Conservation (phyloP, 169 alveolate species). For the Cryptosporidium felis region DNA sequence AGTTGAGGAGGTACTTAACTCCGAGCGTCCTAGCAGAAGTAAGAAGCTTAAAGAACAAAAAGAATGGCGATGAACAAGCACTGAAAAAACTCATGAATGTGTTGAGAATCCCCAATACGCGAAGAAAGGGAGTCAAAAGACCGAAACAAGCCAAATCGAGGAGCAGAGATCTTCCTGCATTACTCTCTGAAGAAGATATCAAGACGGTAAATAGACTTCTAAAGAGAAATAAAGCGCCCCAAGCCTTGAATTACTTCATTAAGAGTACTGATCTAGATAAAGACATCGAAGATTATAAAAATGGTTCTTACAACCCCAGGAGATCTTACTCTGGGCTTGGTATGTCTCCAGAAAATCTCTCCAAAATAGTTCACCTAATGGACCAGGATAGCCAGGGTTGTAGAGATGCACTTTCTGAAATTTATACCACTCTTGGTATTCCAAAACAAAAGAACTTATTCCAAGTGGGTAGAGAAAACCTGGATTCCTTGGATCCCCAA, state of each 20-base stretch:
- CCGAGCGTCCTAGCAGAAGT: constrained; percentile 4
- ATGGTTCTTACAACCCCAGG: constrained; percentile 8
- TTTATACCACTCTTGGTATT: constrained; percentile 22
- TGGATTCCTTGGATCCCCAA: neutral
- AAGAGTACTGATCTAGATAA: constrained; percentile 31
- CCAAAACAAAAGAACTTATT: constrained; percentile 8
- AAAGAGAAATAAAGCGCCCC: constrained; percentile 37
- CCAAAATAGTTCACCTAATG: constrained; percentile 1
- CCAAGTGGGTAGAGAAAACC: neutral
- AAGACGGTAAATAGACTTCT: constrained; percentile 29
- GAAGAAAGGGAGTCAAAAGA: neutral
- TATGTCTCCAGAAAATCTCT: constrained; percentile 7
- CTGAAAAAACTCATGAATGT: constrained; percentile 21
- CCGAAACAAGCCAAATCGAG: neutral
- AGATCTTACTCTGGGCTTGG: constrained; percentile 1
- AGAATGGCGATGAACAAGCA: constrained; percentile 32
- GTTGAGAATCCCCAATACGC: constrained; percentile 15
- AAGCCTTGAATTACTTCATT: constrained; percentile 40
- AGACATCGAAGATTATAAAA: constrained; percentile 16
- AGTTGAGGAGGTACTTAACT: constrained; percentile 5
- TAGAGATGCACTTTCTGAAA: constrained; percentile 42
- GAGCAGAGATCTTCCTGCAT: constrained; percentile 5
- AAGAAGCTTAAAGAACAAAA: neutral
- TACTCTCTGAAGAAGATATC: constrained; percentile 48
- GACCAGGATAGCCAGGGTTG: constrained; percentile 45